These are phyloP conservation scores for Acer yangbiense DNA, from an alignment of 345 rosid genomes.

Conservation along the genomic window DNA sequence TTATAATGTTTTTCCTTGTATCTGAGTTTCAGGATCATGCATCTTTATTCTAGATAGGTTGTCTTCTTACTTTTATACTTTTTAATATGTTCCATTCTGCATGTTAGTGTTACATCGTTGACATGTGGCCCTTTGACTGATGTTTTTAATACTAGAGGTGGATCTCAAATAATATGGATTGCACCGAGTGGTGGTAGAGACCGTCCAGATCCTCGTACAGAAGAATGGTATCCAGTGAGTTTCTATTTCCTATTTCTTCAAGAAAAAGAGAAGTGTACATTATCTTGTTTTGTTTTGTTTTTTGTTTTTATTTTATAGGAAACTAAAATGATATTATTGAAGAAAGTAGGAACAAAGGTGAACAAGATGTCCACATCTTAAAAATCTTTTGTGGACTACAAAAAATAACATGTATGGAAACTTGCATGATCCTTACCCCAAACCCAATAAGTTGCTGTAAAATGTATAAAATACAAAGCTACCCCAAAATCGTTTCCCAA, in stretches of 20 bases:
- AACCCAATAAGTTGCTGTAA: no score
- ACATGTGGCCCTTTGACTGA: conserved; percentile 13
- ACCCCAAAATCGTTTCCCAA: no score
- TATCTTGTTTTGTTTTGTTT: neutral
- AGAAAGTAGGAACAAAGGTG: no score
- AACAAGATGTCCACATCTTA: no score
- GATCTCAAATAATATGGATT: conserved; percentile 86
- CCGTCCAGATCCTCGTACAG: conserved; percentile 82
- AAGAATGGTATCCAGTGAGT: conserved; percentile 89
- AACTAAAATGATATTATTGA: no score
- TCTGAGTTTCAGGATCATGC: neutral
- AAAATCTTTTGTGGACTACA: no score
- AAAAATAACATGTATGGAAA: no score
- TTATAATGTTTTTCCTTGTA: neutral
- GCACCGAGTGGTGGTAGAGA: conserved; percentile 99
- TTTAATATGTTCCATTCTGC: conserved; percentile 12
- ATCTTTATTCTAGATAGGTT: neutral
- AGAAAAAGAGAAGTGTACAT: neutral
- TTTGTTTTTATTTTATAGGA: no score
- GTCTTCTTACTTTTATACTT: neutral
- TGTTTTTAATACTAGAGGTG: conserved; percentile 54
- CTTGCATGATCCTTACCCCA: no score
- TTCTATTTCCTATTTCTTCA: conserved; percentile 8
- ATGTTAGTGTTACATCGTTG: neutral
- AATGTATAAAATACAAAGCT: no score